These are phyloP conservation scores for Candida frijolesensis DNA, from an alignment of 1,139 yeast genomes.

Conservation along the genomic window DNA sequence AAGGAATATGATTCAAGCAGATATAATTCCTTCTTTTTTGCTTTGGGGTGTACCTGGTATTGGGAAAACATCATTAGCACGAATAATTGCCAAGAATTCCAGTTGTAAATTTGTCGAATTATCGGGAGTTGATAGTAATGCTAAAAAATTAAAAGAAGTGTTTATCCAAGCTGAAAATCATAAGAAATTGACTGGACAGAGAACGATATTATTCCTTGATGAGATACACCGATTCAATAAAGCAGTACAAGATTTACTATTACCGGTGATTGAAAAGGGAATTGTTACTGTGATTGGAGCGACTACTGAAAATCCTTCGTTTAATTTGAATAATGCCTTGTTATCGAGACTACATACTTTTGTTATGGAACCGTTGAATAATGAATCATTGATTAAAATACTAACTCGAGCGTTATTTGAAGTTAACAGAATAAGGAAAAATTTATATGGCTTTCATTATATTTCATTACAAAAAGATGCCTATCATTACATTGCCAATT, in stretches of 20 bases:
- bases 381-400: conserved; percentile 57
- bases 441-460: conserved; percentile 38
- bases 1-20: conserved; percentile 63
- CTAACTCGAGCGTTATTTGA: conserved; percentile 64
- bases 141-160: conserved; percentile 68
- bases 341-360: conserved; percentile 88
- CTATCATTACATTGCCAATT: conserved; percentile 66
- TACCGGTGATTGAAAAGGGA: conserved; percentile 74
- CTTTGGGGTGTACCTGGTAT: conserved; percentile 98
- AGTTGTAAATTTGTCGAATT: conserved; percentile 71
- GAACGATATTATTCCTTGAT: conserved; percentile 83
- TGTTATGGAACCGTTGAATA: conserved; percentile 65
- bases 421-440: conserved; percentile 59
- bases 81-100: conserved; percentile 59
- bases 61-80: conserved; percentile 82
- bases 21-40: conserved; percentile 77
- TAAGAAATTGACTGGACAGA: conserved; percentile 60
- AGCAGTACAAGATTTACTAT: conserved; percentile 83
- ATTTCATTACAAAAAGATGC: conserved; percentile 59
- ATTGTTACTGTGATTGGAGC: conserved; percentile 80
- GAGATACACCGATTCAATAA: conserved; percentile 92
- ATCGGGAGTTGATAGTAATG: conserved; percentile 81
- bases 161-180: conserved; percentile 78
- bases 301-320: conserved; percentile 96
- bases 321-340: conserved; percentile 83